A percentile compares a stretch with the other conserved stretches of the same genome.
These are phyloP conservation scores for Ogataea hybrid DNA, from an alignment of 1,139 yeast genomes.

Conservation along the genomic window DNA sequence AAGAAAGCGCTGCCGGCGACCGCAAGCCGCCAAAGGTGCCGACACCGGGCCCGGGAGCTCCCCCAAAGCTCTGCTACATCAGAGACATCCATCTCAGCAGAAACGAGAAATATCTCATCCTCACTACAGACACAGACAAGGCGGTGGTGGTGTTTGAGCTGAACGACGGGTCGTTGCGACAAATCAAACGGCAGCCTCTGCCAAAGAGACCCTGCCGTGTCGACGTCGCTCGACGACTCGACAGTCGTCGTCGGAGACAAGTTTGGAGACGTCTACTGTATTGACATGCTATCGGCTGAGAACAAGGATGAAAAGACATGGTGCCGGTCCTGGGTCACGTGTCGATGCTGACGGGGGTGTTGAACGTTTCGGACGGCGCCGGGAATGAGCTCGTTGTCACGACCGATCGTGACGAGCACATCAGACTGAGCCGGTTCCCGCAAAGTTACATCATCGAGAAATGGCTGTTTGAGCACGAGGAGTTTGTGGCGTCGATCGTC, in stretches of 20 bases:
- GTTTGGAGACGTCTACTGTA: constrained; percentile 88
- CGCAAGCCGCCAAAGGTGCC: constrained; percentile 42
- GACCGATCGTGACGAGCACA: constrained; percentile 95
- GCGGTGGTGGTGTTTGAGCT: constrained; percentile 64
- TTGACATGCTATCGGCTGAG: constrained; percentile 36
- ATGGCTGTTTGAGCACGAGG: constrained; percentile 85
- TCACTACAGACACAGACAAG: constrained; percentile 81
- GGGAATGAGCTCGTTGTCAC: constrained; percentile 63
- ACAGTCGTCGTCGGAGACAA: constrained; percentile 83
- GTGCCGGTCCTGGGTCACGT: constrained; percentile 91
- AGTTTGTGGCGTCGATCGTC: constrained; percentile 68
- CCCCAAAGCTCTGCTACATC: constrained; percentile 61
- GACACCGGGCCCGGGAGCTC: constrained; percentile 66
- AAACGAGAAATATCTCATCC: constrained; percentile 56
- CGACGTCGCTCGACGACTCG: constrained; percentile 51
- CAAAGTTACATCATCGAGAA: constrained; percentile 72
- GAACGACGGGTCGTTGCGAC: constrained; percentile 23
- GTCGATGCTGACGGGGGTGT: constrained; percentile 80
- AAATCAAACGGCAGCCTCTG: constrained; percentile 67
- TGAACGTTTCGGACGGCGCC: constrained; percentile 40
- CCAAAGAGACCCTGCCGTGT: constrained; percentile 85
- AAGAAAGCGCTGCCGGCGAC: constrained; percentile 28
- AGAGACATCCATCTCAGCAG: constrained; percentile 56
- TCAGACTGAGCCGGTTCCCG: constrained; percentile 82
- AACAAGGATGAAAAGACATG: constrained; percentile 42